A percentile compares a stretch with the other conserved stretches of the same genome.
These are phyloP conservation scores for Xanthoparmelia taractica DNA, from an alignment of 495 filamentous ascomycete genomes.

Conservation along the genomic window DNA sequence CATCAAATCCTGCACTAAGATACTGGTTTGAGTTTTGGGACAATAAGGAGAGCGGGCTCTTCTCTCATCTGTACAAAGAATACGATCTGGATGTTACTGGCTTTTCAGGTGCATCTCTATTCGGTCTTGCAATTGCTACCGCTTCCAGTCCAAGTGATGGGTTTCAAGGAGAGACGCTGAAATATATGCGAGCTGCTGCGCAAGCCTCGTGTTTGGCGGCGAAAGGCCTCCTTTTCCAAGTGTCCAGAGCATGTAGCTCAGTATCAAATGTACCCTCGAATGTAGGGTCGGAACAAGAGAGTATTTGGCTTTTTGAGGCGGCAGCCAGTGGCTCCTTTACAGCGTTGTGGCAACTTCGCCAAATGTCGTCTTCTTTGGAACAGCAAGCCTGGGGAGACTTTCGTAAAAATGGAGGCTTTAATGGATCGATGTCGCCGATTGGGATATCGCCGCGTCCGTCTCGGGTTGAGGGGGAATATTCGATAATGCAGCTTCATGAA, in stretches of 20 bases:
- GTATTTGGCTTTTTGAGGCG: neutral
- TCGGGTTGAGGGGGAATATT: neutral
- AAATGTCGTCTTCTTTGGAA: constrained; percentile 2
- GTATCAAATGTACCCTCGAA: neutral
- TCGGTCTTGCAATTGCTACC: neutral
- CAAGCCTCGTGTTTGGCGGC: neutral
- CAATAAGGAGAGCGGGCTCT: neutral
- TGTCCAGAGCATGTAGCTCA: neutral
- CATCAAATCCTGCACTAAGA: neutral
- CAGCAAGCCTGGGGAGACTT: constrained; percentile 22
- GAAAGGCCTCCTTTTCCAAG: neutral
- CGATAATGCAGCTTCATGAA: constrained; percentile 24
- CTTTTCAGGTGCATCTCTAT: neutral
- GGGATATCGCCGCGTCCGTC: neutral
- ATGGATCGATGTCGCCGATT: constrained; percentile 16
- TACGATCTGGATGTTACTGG: neutral
- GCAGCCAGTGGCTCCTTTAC: constrained; percentile 1
- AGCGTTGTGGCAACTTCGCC: constrained; percentile 1
- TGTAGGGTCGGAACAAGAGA: neutral
- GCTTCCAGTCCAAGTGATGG: neutral
- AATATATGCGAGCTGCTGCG: neutral
- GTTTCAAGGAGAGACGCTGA: neutral
- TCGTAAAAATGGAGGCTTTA: constrained; percentile 24
- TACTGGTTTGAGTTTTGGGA: neutral
- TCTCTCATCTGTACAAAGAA: neutral